Evolutionary conservation across 2,329 filamentous ascomycete species (phyloP), one percentile per base, ranked within the genome.

Genomic region (Aureobasidium mangrovei): DNA sequence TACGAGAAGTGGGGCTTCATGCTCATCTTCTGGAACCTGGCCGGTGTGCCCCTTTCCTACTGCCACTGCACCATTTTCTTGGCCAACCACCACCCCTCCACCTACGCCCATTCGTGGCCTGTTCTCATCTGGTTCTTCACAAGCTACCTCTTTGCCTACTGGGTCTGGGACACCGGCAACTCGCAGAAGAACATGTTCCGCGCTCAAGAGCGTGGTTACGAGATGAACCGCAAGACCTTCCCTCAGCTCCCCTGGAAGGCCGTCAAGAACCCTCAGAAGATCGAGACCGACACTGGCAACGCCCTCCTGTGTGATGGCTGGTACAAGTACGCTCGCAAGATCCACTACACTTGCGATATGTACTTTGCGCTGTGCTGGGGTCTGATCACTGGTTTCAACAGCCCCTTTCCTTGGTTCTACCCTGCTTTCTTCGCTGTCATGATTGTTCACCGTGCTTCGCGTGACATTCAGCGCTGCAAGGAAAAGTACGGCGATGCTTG

Each of bases 1-100:
- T 91, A 89, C 64, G 90, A 95, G 77, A 95, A 95, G 74, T 91
- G 88, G 82, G 90, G 90, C 51, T 95, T 95, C 76, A 95, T 95
- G 90, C 81, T 95, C 61, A 94, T 94, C 70, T 95, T 95, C 81
- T 95, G 90, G 90, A 95, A 95, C 72, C 77, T 95, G 68, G 89
- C 90, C 44, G 90, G 90, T 61, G 90, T 95, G 28, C 90, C 90
- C 10, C 78, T 95, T 51, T 90, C 84, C 53, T 95, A 95, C 78
- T 95, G 89, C 75, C 90, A 95, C 76, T 93, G 87, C 79, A 91
- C 87, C 46, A 82, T 95, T 63, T 95, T 87, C 73, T 79, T 95
- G 48, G 89, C 89, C 61, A 91, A 86, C 70, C 89, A 94, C 69
- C 73, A 86, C 64, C 86, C 91, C 0, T 77, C 81, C 35, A 81